These are phyloP conservation scores for Salvia rosmarinus DNA, from an alignment of 257 asterid genomes.

Conservation along the genomic window DNA sequence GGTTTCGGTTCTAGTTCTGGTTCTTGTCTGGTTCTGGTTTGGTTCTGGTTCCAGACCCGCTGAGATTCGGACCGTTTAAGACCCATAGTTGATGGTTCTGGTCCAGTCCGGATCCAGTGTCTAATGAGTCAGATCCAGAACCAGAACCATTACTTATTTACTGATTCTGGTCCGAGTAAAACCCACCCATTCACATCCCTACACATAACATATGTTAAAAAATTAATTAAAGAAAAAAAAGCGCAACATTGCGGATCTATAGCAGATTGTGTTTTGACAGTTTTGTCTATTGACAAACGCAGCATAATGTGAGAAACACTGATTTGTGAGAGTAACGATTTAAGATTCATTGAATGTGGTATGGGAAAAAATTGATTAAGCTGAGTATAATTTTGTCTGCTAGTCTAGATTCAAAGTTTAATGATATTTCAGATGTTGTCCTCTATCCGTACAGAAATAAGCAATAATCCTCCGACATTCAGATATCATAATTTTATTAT, in stretches of 20 bases:
- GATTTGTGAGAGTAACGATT: background rate
- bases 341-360: conserved; percentile 45
- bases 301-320: background rate
- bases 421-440: conserved; percentile 38
- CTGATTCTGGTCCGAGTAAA: too few species aligned
- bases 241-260: background rate
- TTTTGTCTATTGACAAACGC: conserved; percentile 38
- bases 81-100: too few species aligned
- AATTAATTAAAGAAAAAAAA: background rate
- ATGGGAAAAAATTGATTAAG: background rate
- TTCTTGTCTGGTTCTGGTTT: too few species aligned
- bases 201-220: too few species aligned
- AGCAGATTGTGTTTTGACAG: conserved; percentile 45
- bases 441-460: conserved; percentile 55
- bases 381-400: conserved; percentile 42
- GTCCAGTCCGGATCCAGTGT: too few species aligned
- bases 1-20: too few species aligned
- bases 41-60: too few species aligned
- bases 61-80: too few species aligned
- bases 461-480: conserved; percentile 27
- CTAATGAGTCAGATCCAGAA: too few species aligned
- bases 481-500: background rate
- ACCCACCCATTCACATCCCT: too few species aligned
- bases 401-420: conserved; percentile 51
- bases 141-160: too few species aligned